Conservation (phyloP, 148 eudicot genomes). For the Camellia lanceoleosa region DNA sequence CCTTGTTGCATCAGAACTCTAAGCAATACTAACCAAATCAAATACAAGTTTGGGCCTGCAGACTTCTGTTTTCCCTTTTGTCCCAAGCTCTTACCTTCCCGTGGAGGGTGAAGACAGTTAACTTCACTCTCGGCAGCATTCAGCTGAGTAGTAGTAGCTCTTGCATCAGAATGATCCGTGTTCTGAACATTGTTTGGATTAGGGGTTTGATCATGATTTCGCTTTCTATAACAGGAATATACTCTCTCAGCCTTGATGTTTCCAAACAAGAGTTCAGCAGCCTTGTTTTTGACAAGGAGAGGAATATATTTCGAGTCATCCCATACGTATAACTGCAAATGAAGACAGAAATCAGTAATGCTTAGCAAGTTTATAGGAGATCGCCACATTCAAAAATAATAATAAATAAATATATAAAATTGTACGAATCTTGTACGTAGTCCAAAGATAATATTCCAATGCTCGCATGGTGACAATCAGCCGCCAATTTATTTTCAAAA, state of each 20-base stretch:
- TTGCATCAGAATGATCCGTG: conserved; percentile 4
- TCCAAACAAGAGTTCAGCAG: conserved; percentile 75
- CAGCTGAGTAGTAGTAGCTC: neutral
- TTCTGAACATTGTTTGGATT: neutral
- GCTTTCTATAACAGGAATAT: conserved; percentile 42
- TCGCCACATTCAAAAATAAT: neutral
- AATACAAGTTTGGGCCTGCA: conserved; percentile 35
- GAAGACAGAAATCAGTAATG: neutral
- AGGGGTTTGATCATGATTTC: conserved; percentile 18
- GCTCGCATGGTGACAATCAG: too few species aligned
- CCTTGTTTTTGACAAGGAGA: conserved; percentile 64
- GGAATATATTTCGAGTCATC: conserved; percentile 68
- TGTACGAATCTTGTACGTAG: neutral
- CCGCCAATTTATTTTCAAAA: neutral
- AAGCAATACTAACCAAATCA: conserved; percentile 68
- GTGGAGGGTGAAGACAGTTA: neutral
- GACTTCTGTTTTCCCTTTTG: conserved; percentile 5
- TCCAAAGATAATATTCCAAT: neutral
- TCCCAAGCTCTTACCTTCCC: conserved; percentile 10
- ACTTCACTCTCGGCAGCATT: conserved; percentile 2
- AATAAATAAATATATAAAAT: neutral
- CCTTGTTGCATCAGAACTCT: conserved; percentile 50
- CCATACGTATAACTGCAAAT: conserved; percentile 78
- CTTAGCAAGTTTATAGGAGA: neutral
- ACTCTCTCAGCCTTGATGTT: conserved; percentile 69